Evolutionary conservation across 192 early-diverging fungal genomes (phyloP), one percentile per base, ranked within the genome.

Genomic region (Allomyces javanicus): DNA sequence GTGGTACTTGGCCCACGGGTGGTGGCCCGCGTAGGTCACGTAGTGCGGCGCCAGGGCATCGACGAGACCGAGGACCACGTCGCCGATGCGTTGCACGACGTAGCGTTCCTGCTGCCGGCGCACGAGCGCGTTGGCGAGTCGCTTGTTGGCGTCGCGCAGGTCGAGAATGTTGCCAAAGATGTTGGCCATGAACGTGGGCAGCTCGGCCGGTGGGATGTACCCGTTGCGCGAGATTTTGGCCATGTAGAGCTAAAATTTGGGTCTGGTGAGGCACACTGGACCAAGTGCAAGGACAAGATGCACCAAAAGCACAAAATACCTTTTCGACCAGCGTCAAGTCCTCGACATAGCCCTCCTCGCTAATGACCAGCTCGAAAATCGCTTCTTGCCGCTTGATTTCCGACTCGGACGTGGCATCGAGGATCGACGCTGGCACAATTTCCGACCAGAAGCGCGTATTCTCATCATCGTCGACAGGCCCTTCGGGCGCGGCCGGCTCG

Each of bases 321-420:
- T 82, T 83, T 71, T 87, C 79, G 14, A 96, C 74, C 40, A 89
- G 81, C 64, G 83, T 84, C 45, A 97, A 75, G 64, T 97, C 92
- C 61, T 81, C 80, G 43, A 95, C 88, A 80, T 91, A 98, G 70
- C 95, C 88, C 67, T 85, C 85, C 70, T 98, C 90, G 7, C 87
- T 93, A 55, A 90, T 84, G 33, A 95, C 88, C 62, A 96, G 67
- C 75, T 98, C 95, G 70, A 86, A 95, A 70, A 98, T 89, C 44
- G 84, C 81, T 74, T 98, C 92, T 70, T 98, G 95, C 0, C 94
- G 83, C 68, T 90, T 89, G 64, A 86, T 81, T 70, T 98, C 92
- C 40, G 79, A 68, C 44, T 83, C 75, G 19, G 85, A 85, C 7
- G 92, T 77, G 0, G 81, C 79, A 65, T 86, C 83, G 9, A 85